phyloP scores from a whole-genome alignment of 2,329 filamentous ascomycete genomes.

The Penicillium sp. region DNA sequence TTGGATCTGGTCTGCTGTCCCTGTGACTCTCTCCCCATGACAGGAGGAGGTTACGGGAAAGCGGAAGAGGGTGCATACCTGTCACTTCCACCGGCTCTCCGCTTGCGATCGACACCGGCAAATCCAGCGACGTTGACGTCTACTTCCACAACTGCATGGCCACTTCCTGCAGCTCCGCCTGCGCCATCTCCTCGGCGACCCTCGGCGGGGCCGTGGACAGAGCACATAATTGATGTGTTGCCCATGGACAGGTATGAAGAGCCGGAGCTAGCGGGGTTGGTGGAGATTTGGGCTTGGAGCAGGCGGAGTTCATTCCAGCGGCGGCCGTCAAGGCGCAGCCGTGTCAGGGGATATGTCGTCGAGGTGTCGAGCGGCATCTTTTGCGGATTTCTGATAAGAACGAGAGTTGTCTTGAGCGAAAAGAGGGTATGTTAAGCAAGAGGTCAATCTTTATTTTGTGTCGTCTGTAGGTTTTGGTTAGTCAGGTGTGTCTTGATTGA shows the following conservation, averaged over 20 bases:
- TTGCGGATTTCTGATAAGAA: conserved; percentile 14
- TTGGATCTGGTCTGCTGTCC: background rate
- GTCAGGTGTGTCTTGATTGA: background rate
- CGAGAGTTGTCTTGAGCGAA: background rate
- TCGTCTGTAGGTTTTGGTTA: background rate
- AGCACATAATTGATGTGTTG: conserved; percentile 95
- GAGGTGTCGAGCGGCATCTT: conserved; percentile 92
- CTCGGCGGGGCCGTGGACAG: conserved; percentile 82
- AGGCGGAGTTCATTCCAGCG: conserved; percentile 96
- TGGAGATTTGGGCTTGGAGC: conserved; percentile 83
- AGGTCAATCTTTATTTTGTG: background rate
- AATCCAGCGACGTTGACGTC: conserved; percentile 86
- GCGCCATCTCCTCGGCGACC: conserved; percentile 51
- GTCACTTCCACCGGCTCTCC: conserved; percentile 66
- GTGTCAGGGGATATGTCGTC: conserved; percentile 82
- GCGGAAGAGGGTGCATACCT: conserved; percentile 56
- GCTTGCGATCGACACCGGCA: conserved; percentile 79
- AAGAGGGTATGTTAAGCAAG: background rate
- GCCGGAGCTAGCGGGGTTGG: conserved; percentile 87
- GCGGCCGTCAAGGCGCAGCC: conserved; percentile 76
- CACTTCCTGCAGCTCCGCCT: conserved; percentile 42
- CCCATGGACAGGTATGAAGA: conserved; percentile 95
- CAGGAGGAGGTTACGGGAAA: background rate
- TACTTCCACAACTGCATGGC: conserved; percentile 69
- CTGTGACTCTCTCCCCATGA: background rate